Base-by-base conservation (phyloP, 805 yeast species). In the Yarrowia sp. region DNA sequence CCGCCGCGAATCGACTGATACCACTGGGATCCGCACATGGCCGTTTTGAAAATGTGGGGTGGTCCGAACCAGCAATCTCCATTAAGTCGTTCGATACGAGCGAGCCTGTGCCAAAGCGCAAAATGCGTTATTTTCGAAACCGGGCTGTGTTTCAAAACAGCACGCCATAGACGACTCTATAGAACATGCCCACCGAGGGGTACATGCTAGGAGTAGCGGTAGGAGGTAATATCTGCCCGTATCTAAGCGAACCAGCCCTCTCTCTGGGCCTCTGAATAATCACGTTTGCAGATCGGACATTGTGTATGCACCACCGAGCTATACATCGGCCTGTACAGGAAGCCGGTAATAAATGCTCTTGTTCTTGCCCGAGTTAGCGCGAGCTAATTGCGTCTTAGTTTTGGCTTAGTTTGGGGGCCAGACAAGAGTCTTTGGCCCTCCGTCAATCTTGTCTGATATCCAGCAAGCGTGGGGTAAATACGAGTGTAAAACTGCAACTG, bases 1-100 rank as follows among this genome's bases (percentile, higher is more conserved):
- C 19, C 19, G 53, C 11, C 12, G 12, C 53, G 53, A 49, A 9
- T 49, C 53, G 53, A 7, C 52, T 22, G 50, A 46, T 46, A 46
- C 35, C 49, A 4, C 46, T 26, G 32, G 32, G 32, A 26, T 26
- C 32, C 32, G 32, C 32, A 26, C 32, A 3, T 5, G 7, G 32
- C 32, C 32, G 32, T 26, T 26, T 26, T 26, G 7, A 26, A 26
- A 26, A 26, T 26, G 32, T 26, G 32, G 32, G 32, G 32, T 26
- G 32, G 32, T 26, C 32, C 7, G 32, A 26, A 26, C 32, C 32
- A 26, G 32, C 32, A 26, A 26, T 26, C 4, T 26, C 32, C 7
- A 26, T 26, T 5, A 26, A 26, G 46, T 43, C 19, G 46, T 10
- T n/a, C 49, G 49, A 45, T 45, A 45, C 49, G 49, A 45, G 48